Conservation (phyloP, 257 asterid species). For the Salvia splendens region DNA sequence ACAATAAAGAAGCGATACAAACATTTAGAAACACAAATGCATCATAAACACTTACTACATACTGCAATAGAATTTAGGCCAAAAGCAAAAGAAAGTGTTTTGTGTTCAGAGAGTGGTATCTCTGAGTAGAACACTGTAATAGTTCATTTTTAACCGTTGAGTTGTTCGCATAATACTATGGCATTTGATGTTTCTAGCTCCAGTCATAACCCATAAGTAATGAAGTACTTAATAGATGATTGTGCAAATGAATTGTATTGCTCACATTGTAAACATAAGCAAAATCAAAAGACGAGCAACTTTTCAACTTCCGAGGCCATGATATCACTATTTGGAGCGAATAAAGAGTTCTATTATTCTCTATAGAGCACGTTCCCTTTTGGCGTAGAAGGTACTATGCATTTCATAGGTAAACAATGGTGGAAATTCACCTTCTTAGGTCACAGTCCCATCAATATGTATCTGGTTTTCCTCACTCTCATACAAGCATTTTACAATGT, state of each 20-base stretch:
- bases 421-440: too few relatives aligned
- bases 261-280: not conserved
- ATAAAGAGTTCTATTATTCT: not conserved
- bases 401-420: not conserved
- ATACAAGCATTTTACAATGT: conserved; percentile 9
- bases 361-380: not conserved
- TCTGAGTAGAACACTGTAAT: not conserved
- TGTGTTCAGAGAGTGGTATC: not conserved
- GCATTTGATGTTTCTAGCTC: not conserved
- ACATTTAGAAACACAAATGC: conserved; percentile 12
- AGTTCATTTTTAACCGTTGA: not conserved
- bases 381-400: not conserved
- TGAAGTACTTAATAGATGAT: not conserved
- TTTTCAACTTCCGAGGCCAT: not conserved
- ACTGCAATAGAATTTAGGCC: too few relatives aligned
- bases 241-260: not conserved
- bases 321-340: not conserved
- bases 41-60: not conserved
- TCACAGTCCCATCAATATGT: too few relatives aligned
- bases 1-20: conserved; percentile 11
- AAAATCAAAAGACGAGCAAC: not conserved
- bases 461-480: conserved; percentile 10
- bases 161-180: not conserved
- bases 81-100: not conserved
- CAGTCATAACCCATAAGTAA: too few relatives aligned